Evolutionary conservation across 2,329 filamentous ascomycete genomes (phyloP).

Genomic region (Zymoseptoria passerinii): DNA sequence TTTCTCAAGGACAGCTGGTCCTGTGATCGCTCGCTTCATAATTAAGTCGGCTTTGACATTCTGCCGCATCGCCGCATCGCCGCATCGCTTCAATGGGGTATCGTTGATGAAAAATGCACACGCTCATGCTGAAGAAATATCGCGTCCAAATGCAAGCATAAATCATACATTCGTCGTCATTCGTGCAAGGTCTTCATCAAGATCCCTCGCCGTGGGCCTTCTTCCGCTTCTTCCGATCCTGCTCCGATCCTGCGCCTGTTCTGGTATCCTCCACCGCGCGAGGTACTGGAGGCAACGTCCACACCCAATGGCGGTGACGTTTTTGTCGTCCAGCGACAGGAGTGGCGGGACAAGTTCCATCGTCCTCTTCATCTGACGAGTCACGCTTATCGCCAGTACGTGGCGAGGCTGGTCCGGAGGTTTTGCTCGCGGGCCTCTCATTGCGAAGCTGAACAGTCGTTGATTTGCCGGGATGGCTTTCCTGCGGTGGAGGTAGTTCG

Average conservation of each 20-base stretch:
- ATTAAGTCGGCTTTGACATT: neutral
- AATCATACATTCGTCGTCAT: neutral
- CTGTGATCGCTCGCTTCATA: neutral
- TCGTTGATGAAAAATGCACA: neutral
- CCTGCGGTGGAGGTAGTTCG: conserved; percentile 16
- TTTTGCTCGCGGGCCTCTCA: conserved; percentile 1
- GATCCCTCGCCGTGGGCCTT: neutral
- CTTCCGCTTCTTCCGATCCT: neutral
- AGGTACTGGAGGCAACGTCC: conserved; percentile 45
- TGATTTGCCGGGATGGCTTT: neutral
- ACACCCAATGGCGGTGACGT: conserved; percentile 48
- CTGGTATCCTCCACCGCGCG: neutral
- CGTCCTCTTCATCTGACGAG: conserved; percentile 42
- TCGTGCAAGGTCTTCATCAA: neutral
- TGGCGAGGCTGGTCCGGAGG: conserved; percentile 5
- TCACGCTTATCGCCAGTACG: conserved; percentile 35
- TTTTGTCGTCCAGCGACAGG: conserved; percentile 47
- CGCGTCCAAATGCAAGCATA: conserved; percentile 1
- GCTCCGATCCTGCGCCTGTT: neutral
- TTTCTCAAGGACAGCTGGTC: neutral
- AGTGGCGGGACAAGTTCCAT: conserved; percentile 42
- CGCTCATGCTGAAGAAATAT: neutral
- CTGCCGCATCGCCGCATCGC: neutral
- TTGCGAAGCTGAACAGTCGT: neutral
- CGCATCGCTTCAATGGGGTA: neutral